Evolutionary conservation across 2,329 filamentous ascomycete genomes (phyloP).

Genomic region (Neophaeococcomyces aloes): DNA sequence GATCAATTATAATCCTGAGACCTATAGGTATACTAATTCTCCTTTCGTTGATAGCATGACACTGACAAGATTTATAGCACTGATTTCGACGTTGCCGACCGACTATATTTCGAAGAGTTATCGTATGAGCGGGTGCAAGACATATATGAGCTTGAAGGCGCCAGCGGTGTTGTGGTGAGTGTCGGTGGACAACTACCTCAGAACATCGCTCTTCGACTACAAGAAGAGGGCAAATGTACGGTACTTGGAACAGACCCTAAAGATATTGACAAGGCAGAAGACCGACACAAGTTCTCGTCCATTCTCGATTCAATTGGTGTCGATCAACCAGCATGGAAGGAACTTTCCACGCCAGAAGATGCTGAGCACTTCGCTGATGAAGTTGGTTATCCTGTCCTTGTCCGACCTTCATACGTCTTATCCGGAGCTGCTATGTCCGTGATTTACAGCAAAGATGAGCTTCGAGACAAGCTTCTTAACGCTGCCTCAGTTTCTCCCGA

Average conservation of each 20-base stretch:
- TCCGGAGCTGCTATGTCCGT: slow-evolving; percentile 98
- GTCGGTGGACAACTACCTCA: slow-evolving; percentile 94
- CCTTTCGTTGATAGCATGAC: slow-evolving; percentile 41
- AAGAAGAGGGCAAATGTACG: slow-evolving; percentile 80
- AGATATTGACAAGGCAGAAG: slow-evolving; percentile 96
- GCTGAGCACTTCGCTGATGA: slow-evolving; percentile 76
- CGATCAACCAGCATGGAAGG: slow-evolving; percentile 96
- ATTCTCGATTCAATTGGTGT: slow-evolving; percentile 95
- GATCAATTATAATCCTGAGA: slow-evolving; percentile 74
- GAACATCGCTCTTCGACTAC: slow-evolving; percentile 89
- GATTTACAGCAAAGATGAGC: slow-evolving; percentile 74
- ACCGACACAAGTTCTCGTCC: slow-evolving; percentile 95
- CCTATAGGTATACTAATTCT: slow-evolving; percentile 12
- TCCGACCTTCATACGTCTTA: slow-evolving; percentile 88
- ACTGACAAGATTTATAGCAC: slow-evolving; percentile 75
- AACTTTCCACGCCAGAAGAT: slow-evolving; percentile 78
- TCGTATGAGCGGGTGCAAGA: slow-evolving; percentile 98
- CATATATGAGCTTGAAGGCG: slow-evolving; percentile 85
- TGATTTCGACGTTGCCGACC: slow-evolving; percentile 82
- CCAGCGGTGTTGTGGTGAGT: slow-evolving; percentile 82
- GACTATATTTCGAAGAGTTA: slow-evolving; percentile 91
- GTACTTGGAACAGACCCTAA: slow-evolving; percentile 85
- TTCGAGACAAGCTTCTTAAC: slow-evolving; percentile 88
- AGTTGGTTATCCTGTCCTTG: slow-evolving; percentile 88
- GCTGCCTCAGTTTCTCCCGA: slow-evolving; percentile 87